Base-by-base conservation (phyloP, 148 eudicot genomes). In the Camellia japonica region DNA sequence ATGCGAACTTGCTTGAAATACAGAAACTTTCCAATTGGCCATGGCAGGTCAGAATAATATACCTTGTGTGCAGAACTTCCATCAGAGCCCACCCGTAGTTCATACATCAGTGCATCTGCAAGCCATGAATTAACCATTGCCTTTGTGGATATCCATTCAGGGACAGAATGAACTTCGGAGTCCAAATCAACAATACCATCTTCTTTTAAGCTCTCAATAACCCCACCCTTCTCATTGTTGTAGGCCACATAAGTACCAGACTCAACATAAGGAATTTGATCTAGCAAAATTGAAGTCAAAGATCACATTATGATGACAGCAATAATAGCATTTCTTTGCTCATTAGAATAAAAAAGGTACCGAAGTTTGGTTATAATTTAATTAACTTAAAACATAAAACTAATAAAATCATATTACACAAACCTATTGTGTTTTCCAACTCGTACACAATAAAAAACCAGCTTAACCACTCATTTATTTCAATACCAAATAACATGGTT, bases 211-310 rank as follows among this genome's bases (percentile, higher is more conserved):
- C 82, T 82, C 73, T 90, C 88, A 76, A 95, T 93, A 49, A 92
- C 92, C 63, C 99, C 99, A 66, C 95, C 90, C 63, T 91, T 93
- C 87, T 95, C 99, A 73, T 95, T 93, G 85, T 93, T 89, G 84
- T 83, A 95, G 68, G 95, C 93, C 84, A 93, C 97, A 80, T 90
- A 92, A 54, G 86, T 80, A 61, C 90, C 99, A 79, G 88, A 87
- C 79, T 95, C 99, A 82, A 93, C 93, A 81, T 87, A 95, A 58
- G 99, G 99, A 76, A 95, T 91, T 85, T 92, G 90, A 84, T 90
- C 99, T 95, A 77, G 71, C 80, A 84, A 78, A 80, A 80, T 60
- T 55, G 77, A 65, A 84, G 49, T 66, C 66, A 61, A 74, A 61
- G 46, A 18, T 66, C 42, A 78, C 15, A 42, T 83, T 65, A 81